Conservation (phyloP, 345 rosid genomes). For the Lagerstroemia speciosa region DNA sequence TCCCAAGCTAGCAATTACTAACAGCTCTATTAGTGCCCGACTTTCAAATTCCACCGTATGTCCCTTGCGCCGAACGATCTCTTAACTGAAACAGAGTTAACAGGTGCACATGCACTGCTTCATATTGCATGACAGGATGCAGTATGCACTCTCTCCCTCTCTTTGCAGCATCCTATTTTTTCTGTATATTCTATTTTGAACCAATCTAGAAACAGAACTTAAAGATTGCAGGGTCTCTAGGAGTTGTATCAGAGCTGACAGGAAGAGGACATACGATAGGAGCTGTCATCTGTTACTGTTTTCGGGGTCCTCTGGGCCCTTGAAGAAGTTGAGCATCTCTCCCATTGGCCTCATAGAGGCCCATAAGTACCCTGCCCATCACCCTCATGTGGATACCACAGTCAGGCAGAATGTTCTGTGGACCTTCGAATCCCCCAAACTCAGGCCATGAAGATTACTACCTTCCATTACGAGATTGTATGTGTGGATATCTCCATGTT, state of each 20-base stretch:
- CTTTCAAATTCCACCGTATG: too few relatives aligned
- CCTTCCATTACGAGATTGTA: conserved; percentile 20
- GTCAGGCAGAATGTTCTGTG: conserved; percentile 54
- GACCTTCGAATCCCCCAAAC: conserved; percentile 19
- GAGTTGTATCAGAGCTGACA: conserved; percentile 74
- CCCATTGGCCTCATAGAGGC: conserved; percentile 72
- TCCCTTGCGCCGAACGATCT: too few relatives aligned
- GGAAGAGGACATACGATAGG: conserved; percentile 75
- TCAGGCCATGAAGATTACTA: conserved; percentile 19
- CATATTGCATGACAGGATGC: too few relatives aligned
- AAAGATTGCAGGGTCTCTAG: conserved; percentile 50
- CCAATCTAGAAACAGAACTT: background rate
- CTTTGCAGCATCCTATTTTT: too few relatives aligned
- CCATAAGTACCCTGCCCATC: conserved; percentile 35
- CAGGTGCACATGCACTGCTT: too few relatives aligned
- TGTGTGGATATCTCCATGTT: background rate
- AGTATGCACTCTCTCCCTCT: too few relatives aligned
- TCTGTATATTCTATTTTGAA: too few relatives aligned
- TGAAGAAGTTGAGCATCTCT: too few relatives aligned
- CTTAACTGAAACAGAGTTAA: too few relatives aligned
- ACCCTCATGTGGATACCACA: conserved; percentile 43
- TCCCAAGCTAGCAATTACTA: background rate
- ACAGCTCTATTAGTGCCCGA: background rate
- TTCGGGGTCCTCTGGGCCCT: conserved; percentile 46
- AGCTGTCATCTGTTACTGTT: conserved; percentile 57